Base-by-base conservation (phyloP, 306 rosid genomes). In the Malus orientalis region DNA sequence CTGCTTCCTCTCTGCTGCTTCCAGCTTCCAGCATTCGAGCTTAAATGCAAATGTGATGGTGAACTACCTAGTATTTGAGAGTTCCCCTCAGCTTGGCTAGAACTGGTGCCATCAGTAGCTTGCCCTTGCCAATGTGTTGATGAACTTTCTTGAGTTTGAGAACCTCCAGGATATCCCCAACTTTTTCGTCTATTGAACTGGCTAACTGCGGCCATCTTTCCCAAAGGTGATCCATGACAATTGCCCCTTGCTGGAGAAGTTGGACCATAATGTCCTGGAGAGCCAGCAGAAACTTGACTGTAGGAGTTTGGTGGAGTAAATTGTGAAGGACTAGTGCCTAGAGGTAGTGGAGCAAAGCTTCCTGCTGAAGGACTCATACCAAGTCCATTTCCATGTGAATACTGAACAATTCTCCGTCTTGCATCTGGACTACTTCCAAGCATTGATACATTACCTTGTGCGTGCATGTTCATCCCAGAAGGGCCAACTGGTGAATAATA, bases 381-480 rank as follows among this genome's bases (percentile, higher is more conserved):
- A 77, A 89, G 87, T 53, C 93, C 97, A 84, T 85, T 92, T 64
- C 93, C 96, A 61, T 93, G 93, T 72, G 93, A 85, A 77, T 80
- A 91, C 73, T 84, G 92, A 5, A 84, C 83, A 61, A 89, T 83
- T 80, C 97, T 92, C 84, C 95, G 89, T 80, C 99, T 78, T 53
- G 99, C 85, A 87, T 95, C 99, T 29, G 99, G 99, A 84, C 97
- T 95, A 81, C 88, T 88, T 84, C 97, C 99, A 70, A 87, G 97
- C 86, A 90, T 86, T 67, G 99, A 81, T 20, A 87, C 80, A 71
- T 86, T 84, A 1, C 96, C 86, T 67, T 90, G 97, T 68, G 77
- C 82, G 77, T 86, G 95, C 91, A 95, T 82, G 87, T 90, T 82
- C 87, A 96, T 88, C 45, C 96, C 93, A 78, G 98, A 91, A 51